Base-by-base conservation (phyloP, 768 basidiomycete genomes). In the Boletus barrowsii region DNA sequence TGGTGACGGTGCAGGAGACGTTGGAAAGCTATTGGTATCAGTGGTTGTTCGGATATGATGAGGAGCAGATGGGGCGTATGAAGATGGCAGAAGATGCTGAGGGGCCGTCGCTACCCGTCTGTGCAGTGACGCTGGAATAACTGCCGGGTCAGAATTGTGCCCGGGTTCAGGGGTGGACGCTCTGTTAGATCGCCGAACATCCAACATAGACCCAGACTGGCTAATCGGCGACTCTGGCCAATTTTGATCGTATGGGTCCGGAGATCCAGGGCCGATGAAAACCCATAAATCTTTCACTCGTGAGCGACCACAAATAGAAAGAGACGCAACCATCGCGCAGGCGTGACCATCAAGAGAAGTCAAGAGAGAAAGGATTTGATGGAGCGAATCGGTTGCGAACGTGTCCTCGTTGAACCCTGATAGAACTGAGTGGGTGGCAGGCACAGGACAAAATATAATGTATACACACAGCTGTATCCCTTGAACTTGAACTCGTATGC, bases 401-500 rank as follows among this genome's bases (percentile, higher is more conserved):
- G 85, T 82, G 57, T 90, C 86, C 64, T 88, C 83, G 67, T 88
- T 82, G 65, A 88, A 89, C 84, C 87, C 87, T 90, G 65, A 36
- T 54, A 60, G 50, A 49, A 58, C 40, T 58, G 58, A 53, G 43
- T 65, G 53, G 58, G 56, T 56, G 51, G 50, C 52, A 53, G 52
- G 47, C 58, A 59, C 39, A 55, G 30, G 51, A 50, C 54, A 57
- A 29, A 43, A 47, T 36, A 33, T 44, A 17, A 49, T 54, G 39
- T 51, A 47, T 54, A 72, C 82, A 50, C 66, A 89, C 89, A 88
- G 74, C 80, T 84, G 66, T 90, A 90, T 22, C 88, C 89, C 62
- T 88, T 88, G 48, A 90, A 74, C 69, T 87, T 90, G 72, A 90
- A 90, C 67, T 90, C 88, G 65, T 82, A 90, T 8, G 83, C 81